Evolutionary conservation across 1,139 yeast species (phyloP), one percentile per base, ranked within the genome.

Genomic region (Geotrichum reessii): DNA sequence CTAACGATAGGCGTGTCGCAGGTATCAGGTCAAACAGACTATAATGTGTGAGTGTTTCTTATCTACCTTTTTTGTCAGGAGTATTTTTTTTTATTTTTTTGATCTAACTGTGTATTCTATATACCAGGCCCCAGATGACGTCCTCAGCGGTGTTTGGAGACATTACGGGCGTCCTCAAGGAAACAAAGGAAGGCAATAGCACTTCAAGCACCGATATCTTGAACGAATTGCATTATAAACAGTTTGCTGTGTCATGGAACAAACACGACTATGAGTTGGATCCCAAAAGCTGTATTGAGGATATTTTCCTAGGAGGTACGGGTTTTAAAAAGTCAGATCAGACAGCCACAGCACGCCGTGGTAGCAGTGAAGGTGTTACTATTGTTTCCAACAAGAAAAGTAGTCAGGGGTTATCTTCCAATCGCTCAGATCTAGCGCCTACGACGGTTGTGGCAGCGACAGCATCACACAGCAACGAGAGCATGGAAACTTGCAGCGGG

Each of bases 221-320:
- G 22, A 44, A 50, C 40, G 56, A 65, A 58, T 11, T 87, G 17
- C 81, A 86, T 65, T 81, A 83, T 61, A 81, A 81, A 64, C 81
- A 90, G 0, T 80, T 86, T 66, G 85, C 86, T 60, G 78, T 87
- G 47, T 81, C 88, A 0, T 90, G 96, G 96, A 91, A 87, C 66
- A 83, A 85, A 1, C 81, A 86, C 59, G 85, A 90, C 17, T 83
- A 88, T 55, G 93, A 87, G 63, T 82, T 80, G 61, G 78, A 86
- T 11, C 95, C 97, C 0, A 81, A 81, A 54, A 86, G 83, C 58
- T 83, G 93, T 63, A 78, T 91, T 11, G 83, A 84, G 49, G 95
- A 89, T 69, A 86, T 92, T 1, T 81, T 90, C 62, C 79, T 81
- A 24, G 88, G 87, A 24, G 88, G 92, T 0, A 81, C 82, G 57